Conservation (phyloP, 192 early-diverging fungal species). For the Backusella westeae region DNA sequence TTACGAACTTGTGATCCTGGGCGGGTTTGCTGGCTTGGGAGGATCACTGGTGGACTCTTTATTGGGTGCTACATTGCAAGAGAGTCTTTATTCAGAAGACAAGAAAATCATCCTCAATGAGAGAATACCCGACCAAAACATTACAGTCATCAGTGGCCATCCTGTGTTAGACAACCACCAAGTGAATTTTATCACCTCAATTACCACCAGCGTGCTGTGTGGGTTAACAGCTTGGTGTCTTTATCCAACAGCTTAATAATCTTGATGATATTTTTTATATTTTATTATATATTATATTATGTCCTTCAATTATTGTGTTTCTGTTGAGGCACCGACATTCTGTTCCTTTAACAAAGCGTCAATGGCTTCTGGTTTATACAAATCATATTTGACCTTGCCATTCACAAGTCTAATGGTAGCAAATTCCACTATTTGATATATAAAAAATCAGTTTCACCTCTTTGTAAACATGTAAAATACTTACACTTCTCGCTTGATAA, state of each 20-base stretch:
- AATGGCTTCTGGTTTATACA: conserved; percentile 75
- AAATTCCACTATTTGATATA: conserved; percentile 72
- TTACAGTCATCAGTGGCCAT: conserved; percentile 59
- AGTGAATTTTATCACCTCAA: conserved; percentile 72
- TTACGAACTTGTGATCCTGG: conserved; percentile 50
- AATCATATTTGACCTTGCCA: conserved; percentile 61
- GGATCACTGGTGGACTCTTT: conserved; percentile 88
- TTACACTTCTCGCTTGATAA: conserved; percentile 90
- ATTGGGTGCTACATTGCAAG: conserved; percentile 80
- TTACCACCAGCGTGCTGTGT: conserved; percentile 46
- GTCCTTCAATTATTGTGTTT: conserved; percentile 7
- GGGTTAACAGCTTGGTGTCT: conserved; percentile 33
- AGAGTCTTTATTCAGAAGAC: conserved; percentile 67
- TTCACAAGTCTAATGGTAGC: conserved; percentile 74
- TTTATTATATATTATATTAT: conserved; percentile 14
- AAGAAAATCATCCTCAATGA: conserved; percentile 54
- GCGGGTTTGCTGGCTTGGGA: conserved; percentile 62
- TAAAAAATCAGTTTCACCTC: conserved; percentile 2
- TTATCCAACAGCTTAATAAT: not conserved
- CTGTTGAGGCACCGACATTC: conserved; percentile 37
- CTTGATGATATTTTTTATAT: not conserved
- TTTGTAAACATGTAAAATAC: conserved; percentile 9
- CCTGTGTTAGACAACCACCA: conserved; percentile 83
- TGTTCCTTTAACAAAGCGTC: conserved; percentile 81
- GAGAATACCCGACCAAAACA: conserved; percentile 38